These are phyloP conservation scores for Byssochlamys sp. DNA, from an alignment of 2,329 filamentous ascomycete genomes.

Conservation along the genomic window DNA sequence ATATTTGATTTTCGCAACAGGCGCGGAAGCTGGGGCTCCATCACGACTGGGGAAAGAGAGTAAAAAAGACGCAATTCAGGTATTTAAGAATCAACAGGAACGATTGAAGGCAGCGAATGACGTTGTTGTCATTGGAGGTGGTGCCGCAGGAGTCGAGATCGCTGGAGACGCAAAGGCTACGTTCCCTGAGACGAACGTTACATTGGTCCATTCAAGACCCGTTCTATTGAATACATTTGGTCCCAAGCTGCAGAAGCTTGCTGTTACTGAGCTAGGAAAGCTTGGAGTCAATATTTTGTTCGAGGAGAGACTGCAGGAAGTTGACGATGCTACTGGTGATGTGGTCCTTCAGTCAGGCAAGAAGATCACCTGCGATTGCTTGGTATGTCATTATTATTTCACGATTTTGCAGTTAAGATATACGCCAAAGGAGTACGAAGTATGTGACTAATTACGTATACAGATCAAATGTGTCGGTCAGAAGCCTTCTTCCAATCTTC, in stretches of 20 bases:
- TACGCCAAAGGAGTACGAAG: neutral
- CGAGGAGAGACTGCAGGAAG: constrained; percentile 37
- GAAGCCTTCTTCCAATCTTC: constrained; percentile 44
- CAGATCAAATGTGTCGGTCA: constrained; percentile 54
- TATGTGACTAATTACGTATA: neutral
- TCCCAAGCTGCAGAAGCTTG: constrained; percentile 27
- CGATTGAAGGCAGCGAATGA: constrained; percentile 35
- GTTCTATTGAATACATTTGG: constrained; percentile 46
- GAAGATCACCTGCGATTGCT: constrained; percentile 41
- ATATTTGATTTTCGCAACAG: constrained; percentile 51
- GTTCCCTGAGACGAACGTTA: constrained; percentile 49
- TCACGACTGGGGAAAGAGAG: constrained; percentile 38
- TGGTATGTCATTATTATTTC: constrained; percentile 26
- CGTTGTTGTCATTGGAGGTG: constrained; percentile 48
- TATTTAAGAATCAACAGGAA: constrained; percentile 40
- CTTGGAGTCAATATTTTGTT: constrained; percentile 45
- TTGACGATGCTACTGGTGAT: constrained; percentile 27
- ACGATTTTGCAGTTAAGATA: too few relatives aligned
- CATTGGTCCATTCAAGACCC: constrained; percentile 49
- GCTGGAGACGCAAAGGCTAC: constrained; percentile 49
- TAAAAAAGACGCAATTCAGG: constrained; percentile 35
- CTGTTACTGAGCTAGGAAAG: constrained; percentile 34
- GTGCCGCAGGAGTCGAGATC: constrained; percentile 54
- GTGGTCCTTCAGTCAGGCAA: constrained; percentile 40
- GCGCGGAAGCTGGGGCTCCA: constrained; percentile 41